Conservation (phyloP, 2,329 filamentous ascomycete species). For the Colletotrichum sidae region DNA sequence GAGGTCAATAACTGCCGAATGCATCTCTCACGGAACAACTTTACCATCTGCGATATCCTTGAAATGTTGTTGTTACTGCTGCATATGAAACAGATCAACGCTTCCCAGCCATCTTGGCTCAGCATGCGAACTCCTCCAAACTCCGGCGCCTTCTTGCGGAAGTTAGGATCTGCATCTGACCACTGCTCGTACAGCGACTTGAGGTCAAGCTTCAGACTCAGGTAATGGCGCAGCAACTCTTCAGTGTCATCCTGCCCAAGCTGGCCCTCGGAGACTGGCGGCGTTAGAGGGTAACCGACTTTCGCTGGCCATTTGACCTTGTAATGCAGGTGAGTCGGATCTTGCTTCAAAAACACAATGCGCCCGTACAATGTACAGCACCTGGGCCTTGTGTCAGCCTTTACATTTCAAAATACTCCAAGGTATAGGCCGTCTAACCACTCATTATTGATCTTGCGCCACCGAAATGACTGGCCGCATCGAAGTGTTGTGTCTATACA, state of each 20-base stretch:
- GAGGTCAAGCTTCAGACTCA: conserved; percentile 86
- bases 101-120: conserved; percentile 96
- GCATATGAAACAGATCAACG: conserved; percentile 94
- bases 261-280: conserved; percentile 27
- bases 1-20: neutral
- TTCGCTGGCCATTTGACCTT: conserved; percentile 71
- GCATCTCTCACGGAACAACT: neutral
- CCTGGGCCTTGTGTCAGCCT: conserved; percentile 53
- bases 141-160: conserved; percentile 84
- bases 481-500: conserved; percentile 94
- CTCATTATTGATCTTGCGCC: conserved; percentile 86
- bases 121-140: conserved; percentile 94
- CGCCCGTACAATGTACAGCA: conserved; percentile 87
- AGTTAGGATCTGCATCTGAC: conserved; percentile 88
- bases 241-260: conserved; percentile 74
- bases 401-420: too few relatives aligned
- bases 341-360: conserved; percentile 87
- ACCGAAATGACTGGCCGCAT: conserved; percentile 97
- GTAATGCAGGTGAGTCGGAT: conserved; percentile 82
- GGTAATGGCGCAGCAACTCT: conserved; percentile 82
- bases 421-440: conserved; percentile 67
- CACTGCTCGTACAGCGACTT: conserved; percentile 84
- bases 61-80: conserved; percentile 99
- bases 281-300: conserved; percentile 31
- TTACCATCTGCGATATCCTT: conserved; percentile 93